Percentiles rank a stretch among this genome's conserved stretches.
Evolutionary conservation across 805 yeast species (phyloP).

Genomic region (Tetrapisispora iriomotensis): DNA sequence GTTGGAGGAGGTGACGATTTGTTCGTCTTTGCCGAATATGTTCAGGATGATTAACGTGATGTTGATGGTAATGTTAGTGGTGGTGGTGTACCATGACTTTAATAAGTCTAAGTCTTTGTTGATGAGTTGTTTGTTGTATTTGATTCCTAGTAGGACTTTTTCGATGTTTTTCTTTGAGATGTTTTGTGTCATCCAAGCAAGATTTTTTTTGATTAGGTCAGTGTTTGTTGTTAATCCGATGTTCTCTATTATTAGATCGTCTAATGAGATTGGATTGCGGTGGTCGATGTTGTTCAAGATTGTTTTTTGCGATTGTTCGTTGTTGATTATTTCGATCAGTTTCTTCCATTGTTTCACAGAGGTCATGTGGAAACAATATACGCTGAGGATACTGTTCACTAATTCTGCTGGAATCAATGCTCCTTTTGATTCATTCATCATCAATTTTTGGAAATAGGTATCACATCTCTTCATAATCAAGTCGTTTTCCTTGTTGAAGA

Average conservation of each 20-base stretch:
- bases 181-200: slow-evolving; percentile 49
- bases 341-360: slow-evolving; percentile 49
- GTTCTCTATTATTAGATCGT: slow-evolving; percentile 45
- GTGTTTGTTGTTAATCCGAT: slow-evolving; percentile 40
- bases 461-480: slow-evolving; percentile 28
- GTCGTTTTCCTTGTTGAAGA: slow-evolving; percentile 11
- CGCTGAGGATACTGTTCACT: slow-evolving; percentile 35
- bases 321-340: slow-evolving; percentile 42
- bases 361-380: slow-evolving; percentile 31
- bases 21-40: no score
- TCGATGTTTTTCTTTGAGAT: slow-evolving; percentile 48
- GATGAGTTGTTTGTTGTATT: slow-evolving; percentile 18
- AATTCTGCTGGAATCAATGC: slow-evolving; percentile 45
- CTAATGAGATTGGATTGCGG: no score
- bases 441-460: slow-evolving; percentile 37
- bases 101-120: no score
- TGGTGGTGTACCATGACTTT: slow-evolving; percentile 49
- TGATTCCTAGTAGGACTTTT: slow-evolving; percentile 46
- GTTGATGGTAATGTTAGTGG: no score
- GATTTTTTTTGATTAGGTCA: slow-evolving; percentile 41
- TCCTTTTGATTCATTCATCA: slow-evolving; percentile 45
- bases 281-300: slow-evolving; percentile 32
- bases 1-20: no score
- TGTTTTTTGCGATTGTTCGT: no score
- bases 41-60: no score